Evolutionary conservation across 225 moss, liverwort and hornwort species (phyloP).

Genomic region (Marchantia polymorpha): DNA sequence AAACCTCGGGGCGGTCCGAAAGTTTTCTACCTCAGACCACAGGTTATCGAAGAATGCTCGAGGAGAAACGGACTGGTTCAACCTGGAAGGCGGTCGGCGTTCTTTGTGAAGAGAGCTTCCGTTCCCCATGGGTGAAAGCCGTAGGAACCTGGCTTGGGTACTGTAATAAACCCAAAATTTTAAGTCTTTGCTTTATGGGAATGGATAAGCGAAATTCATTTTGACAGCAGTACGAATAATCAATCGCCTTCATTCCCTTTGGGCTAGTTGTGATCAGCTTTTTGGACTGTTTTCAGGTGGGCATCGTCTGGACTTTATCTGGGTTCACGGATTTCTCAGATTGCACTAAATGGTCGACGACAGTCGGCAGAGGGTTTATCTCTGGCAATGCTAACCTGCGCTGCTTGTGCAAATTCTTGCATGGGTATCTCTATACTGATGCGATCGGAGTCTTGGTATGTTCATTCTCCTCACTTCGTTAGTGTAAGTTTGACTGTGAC

Average conservation of each 20-base stretch:
- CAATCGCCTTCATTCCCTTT: neutral
- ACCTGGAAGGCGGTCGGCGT: constrained; percentile 31
- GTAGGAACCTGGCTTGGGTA: constrained; percentile 67
- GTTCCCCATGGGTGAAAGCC: constrained; percentile 55
- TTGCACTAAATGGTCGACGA: constrained; percentile 58
- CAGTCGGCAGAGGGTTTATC: constrained; percentile 82
- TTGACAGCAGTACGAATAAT: too few relatives aligned
- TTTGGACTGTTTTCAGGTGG: constrained; percentile 60
- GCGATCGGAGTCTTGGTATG: constrained; percentile 62
- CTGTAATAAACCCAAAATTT: neutral
- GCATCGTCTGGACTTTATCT: constrained; percentile 72
- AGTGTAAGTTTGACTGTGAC: neutral
- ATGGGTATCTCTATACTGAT: constrained; percentile 69
- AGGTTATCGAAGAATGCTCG: constrained; percentile 3
- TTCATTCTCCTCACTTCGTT: constrained; percentile 7
- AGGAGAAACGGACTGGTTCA: neutral
- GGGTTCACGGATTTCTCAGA: constrained; percentile 78
- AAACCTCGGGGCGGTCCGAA: neutral
- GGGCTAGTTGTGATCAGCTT: neutral
- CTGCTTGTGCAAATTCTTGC: constrained; percentile 60
- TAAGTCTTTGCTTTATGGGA: neutral
- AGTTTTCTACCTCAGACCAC: too few relatives aligned
- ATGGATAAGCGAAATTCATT: too few relatives aligned
- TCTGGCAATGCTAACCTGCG: constrained; percentile 69
- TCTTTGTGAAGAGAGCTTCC: constrained; percentile 49